phyloP scores from a whole-genome alignment of 345 rosid genomes.

The Litchi chinensis region DNA sequence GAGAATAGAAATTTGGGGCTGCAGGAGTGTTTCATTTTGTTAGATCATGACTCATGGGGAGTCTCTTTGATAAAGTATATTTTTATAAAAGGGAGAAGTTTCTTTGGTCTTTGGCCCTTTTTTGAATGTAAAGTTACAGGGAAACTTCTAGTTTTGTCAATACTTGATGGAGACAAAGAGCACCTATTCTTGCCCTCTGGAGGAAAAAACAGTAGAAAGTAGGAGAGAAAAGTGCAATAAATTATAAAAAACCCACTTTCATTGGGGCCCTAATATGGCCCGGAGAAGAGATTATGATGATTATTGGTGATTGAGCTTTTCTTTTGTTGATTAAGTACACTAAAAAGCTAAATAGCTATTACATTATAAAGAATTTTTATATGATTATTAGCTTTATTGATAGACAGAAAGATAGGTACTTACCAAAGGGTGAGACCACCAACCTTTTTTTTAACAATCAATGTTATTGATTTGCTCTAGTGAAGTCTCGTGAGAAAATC shows the following conservation, averaged over 20 bases:
- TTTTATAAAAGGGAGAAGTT: background rate
- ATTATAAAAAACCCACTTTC: no score
- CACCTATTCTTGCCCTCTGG: constrained; percentile 14
- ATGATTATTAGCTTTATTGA: background rate
- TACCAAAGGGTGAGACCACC: background rate
- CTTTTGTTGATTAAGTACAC: background rate
- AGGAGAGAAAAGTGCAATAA: no score
- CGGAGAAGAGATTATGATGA: background rate
- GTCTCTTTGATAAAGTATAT: no score
- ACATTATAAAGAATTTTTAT: background rate
- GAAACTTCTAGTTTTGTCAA: constrained; percentile 5
- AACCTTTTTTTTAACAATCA: background rate
- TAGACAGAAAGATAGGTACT: background rate
- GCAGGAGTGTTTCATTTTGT: no score
- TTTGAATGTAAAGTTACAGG: background rate
- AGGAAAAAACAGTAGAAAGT: background rate
- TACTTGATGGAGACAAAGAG: background rate
- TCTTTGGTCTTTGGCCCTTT: background rate
- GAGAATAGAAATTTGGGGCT: no score
- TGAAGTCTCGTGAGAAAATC: no score
- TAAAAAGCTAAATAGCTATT: background rate
- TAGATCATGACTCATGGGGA: no score
- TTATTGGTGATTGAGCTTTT: background rate
- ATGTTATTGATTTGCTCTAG: no score
- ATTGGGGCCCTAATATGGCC: background rate